Percentiles rank a stretch among this genome's conserved stretches.
phyloP scores from a whole-genome alignment of 2,329 filamentous ascomycete species.

The Didymellaceae sp. region DNA sequence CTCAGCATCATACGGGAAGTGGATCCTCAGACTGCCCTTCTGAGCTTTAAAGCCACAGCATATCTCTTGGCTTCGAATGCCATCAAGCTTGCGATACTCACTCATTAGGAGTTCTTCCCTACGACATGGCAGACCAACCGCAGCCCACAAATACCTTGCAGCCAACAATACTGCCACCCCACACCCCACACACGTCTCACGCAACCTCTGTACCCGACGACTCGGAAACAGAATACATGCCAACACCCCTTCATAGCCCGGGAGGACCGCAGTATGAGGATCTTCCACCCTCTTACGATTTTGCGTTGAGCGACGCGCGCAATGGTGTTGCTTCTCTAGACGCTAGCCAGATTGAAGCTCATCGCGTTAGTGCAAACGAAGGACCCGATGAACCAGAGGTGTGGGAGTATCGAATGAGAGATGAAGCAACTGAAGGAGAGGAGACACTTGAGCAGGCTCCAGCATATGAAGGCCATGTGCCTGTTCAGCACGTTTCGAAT shows the following conservation, averaged over 20 bases:
- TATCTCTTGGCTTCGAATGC: conserved; percentile 3
- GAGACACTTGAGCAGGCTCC: conserved; percentile 26
- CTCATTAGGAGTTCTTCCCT: neutral
- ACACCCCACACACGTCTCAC: conserved; percentile 34
- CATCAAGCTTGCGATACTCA: neutral
- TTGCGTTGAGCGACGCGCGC: conserved; percentile 41
- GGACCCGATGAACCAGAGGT: conserved; percentile 31
- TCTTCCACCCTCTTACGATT: conserved; percentile 47
- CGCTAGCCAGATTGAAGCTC: conserved; percentile 37
- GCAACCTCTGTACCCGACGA: conserved; percentile 41
- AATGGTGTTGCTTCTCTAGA: conserved; percentile 34
- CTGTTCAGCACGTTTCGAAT: conserved; percentile 32
- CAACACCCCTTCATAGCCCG: conserved; percentile 41
- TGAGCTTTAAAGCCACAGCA: neutral
- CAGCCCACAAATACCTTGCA: conserved; percentile 19
- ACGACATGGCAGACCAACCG: conserved; percentile 31
- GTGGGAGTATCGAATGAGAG: conserved; percentile 35
- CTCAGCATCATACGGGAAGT: conserved; percentile 13
- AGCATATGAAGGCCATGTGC: conserved; percentile 29
- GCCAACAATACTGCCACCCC: conserved; percentile 22
- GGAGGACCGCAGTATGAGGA: conserved; percentile 46
- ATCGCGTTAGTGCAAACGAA: conserved; percentile 32
- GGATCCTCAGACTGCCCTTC: conserved; percentile 1
- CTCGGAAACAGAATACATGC: conserved; percentile 41
- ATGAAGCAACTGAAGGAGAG: conserved; percentile 21